These are phyloP conservation scores for Candida wancherniae DNA, from an alignment of 805 yeast species.

Conservation along the genomic window DNA sequence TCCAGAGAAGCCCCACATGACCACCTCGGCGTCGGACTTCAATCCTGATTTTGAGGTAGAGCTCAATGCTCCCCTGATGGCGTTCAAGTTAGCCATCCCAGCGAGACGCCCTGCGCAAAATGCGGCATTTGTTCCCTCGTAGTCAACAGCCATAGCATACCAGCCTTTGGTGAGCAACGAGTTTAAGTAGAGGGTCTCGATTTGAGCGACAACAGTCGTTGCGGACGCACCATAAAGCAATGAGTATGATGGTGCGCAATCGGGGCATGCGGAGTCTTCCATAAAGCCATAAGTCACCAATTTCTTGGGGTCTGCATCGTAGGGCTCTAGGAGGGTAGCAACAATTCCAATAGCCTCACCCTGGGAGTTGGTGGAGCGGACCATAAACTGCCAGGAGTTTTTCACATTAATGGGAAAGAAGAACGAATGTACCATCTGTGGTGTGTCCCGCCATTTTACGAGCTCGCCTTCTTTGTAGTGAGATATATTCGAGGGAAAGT, in stretches of 20 bases:
- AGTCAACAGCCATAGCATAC: constrained; percentile 31
- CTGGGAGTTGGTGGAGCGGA: constrained; percentile 19
- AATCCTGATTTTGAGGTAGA: constrained; percentile 18
- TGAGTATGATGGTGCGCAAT: constrained; percentile 22
- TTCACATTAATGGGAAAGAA: constrained; percentile 10
- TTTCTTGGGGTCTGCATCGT: constrained; percentile 21
- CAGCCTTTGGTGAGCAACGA: constrained; percentile 24
- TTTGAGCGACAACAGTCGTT: constrained; percentile 14
- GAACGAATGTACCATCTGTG: constrained; percentile 8
- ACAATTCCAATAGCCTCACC: constrained; percentile 20
- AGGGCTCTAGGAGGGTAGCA: constrained; percentile 22
- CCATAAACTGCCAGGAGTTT: constrained; percentile 21
- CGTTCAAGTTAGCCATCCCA: constrained; percentile 28
- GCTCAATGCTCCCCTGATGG: constrained; percentile 25
- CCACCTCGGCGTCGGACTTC: constrained; percentile 17
- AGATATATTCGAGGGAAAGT: constrained; percentile 5
- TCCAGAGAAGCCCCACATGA: constrained; percentile 38
- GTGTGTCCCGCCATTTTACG: constrained; percentile 6
- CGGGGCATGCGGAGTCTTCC: constrained; percentile 18
- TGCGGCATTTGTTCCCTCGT: constrained; percentile 30
- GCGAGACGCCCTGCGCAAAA: constrained; percentile 31
- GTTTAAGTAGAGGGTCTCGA: constrained; percentile 14
- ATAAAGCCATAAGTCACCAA: constrained; percentile 19
- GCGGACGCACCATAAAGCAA: constrained; percentile 13
- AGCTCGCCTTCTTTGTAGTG: constrained; percentile 10